These are phyloP conservation scores for Incumbomyces lentus DNA, from an alignment of 2,329 filamentous ascomycete genomes.

Conservation along the genomic window DNA sequence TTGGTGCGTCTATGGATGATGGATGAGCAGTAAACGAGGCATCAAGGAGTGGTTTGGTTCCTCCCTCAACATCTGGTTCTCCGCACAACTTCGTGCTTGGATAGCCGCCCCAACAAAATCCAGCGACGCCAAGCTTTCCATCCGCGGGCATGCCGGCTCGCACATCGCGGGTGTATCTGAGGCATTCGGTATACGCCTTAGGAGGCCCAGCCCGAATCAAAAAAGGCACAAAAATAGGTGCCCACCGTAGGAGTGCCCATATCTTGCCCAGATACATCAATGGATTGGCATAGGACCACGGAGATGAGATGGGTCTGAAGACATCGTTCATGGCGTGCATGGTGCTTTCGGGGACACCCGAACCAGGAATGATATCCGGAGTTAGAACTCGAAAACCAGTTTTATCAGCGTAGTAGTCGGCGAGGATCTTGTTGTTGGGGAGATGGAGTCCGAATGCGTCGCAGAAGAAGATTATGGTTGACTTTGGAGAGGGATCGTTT, in stretches of 20 bases:
- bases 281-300: slow-evolving; percentile 5
- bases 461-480: slow-evolving; percentile 44
- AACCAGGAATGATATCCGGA: slow-evolving; percentile 48
- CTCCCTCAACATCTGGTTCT: slow-evolving; percentile 11
- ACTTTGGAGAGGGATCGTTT: slow-evolving; percentile 29
- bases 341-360: not conserved
- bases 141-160: slow-evolving; percentile 20
- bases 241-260: not conserved
- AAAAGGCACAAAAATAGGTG: slow-evolving; percentile 25
- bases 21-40: slow-evolving; percentile 46
- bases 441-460: slow-evolving; percentile 49
- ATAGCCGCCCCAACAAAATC: slow-evolving; percentile 56
- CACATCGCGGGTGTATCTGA: slow-evolving; percentile 31
- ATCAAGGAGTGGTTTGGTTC: slow-evolving; percentile 34
- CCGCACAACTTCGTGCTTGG: slow-evolving; percentile 40
- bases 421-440: slow-evolving; percentile 43
- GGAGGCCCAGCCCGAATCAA: slow-evolving; percentile 27
- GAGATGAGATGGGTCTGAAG: slow-evolving; percentile 3
- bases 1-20: slow-evolving; percentile 37
- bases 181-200: slow-evolving; percentile 20
- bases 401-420: slow-evolving; percentile 45
- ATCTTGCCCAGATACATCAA: not conserved
- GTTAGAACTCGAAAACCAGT: slow-evolving; percentile 42
- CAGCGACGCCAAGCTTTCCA: slow-evolving; percentile 41
- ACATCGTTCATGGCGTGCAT: slow-evolving; percentile 11